phyloP scores from a whole-genome alignment of 169 alveolate species.

The Cryptosporidium ubiquitum region DNA sequence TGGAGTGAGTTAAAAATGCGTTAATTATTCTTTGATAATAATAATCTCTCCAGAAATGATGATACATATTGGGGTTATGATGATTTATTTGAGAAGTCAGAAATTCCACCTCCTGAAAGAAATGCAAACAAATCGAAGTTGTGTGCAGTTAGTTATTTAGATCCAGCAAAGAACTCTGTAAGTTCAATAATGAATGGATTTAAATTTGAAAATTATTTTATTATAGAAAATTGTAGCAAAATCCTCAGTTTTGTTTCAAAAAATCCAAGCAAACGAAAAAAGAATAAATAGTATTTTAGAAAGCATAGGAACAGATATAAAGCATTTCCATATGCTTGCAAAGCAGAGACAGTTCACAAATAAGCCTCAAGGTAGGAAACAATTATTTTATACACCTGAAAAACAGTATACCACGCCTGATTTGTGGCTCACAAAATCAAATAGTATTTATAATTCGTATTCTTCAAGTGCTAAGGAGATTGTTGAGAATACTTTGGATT shows the following conservation, averaged over 20 bases:
- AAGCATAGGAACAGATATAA: conserved; percentile 36
- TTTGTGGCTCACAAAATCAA: conserved; percentile 65
- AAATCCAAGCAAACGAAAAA: conserved; percentile 62
- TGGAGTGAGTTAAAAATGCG: conserved; percentile 13
- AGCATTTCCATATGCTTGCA: conserved; percentile 58
- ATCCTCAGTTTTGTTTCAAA: conserved; percentile 37
- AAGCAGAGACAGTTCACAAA: conserved; percentile 70
- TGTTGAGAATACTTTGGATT: conserved; percentile 45
- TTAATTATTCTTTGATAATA: background rate
- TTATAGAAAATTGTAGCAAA: conserved; percentile 39
- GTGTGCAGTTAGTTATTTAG: background rate
- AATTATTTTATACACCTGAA: conserved; percentile 61
- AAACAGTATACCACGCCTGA: conserved; percentile 59
- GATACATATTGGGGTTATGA: conserved; percentile 70
- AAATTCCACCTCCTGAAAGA: background rate
- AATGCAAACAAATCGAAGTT: conserved; percentile 17
- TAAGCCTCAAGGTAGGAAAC: conserved; percentile 72
- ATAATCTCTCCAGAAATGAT: background rate
- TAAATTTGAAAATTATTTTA: background rate
- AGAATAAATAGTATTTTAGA: conserved; percentile 46
- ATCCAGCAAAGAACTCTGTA: conserved; percentile 33
- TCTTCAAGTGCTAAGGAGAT: conserved; percentile 60
- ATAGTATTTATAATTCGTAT: conserved; percentile 38
- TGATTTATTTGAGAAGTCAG: conserved; percentile 37
- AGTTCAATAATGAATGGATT: background rate